Evolutionary conservation across 139 green algal genomes (phyloP).

Genomic region (Limnomonas spitsbergensis): DNA sequence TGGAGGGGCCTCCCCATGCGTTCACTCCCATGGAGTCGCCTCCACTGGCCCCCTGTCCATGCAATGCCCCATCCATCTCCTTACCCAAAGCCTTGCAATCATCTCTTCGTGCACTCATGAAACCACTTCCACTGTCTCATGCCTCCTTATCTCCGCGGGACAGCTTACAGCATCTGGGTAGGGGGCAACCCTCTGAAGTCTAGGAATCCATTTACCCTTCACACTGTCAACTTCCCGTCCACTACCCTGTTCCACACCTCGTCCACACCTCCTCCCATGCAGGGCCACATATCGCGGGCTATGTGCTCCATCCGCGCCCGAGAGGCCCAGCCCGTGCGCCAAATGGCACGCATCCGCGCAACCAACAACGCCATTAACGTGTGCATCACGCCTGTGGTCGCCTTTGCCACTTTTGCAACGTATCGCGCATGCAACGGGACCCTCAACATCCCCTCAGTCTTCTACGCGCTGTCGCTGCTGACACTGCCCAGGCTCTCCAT

Average conservation of each 20-base stretch:
- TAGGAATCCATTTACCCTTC: too few species aligned
- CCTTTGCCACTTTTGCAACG: conserved; percentile 68
- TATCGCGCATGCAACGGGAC: conserved; percentile 26
- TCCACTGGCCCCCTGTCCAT: too few species aligned
- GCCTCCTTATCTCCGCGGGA: too few species aligned
- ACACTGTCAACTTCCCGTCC: too few species aligned
- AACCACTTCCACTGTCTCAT: too few species aligned
- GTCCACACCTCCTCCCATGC: background rate
- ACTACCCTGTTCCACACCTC: background rate
- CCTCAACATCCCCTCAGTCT: conserved; percentile 44
- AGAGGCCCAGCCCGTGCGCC: conserved; percentile 45
- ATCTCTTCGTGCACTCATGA: too few species aligned
- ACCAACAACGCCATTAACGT: conserved; percentile 70
- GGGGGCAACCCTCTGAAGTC: too few species aligned
- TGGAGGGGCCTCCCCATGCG: too few species aligned
- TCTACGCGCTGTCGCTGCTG: conserved; percentile 53
- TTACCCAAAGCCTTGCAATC: too few species aligned
- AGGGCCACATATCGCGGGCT: conserved; percentile 20
- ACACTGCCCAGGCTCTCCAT: conserved; percentile 67
- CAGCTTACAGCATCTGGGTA: too few species aligned
- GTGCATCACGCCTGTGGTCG: conserved; percentile 63
- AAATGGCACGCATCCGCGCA: conserved; percentile 63
- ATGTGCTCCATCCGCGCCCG: background rate
- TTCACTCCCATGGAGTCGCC: too few species aligned
- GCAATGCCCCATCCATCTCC: too few species aligned